Evolutionary conservation across 176 grass and related monocot genomes (phyloP), one percentile per base, ranked within the genome.

Genomic region (Bonia amplexicaulis): DNA sequence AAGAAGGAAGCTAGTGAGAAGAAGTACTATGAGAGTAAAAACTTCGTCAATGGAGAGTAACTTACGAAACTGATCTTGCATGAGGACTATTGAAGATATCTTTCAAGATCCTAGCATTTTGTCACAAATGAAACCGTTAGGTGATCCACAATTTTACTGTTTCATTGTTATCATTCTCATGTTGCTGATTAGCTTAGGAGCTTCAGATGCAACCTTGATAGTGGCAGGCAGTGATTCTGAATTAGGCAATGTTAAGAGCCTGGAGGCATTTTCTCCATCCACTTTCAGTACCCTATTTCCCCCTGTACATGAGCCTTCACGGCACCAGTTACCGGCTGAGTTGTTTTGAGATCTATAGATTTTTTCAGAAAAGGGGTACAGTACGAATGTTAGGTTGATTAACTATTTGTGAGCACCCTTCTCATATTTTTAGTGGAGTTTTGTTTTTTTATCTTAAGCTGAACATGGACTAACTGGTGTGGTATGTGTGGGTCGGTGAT

Each of bases 1-100:
- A 98, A 95, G 91, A 99, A 96, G 78, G 96, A 99, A 99, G 96
- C 96, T 35, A 96, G 93, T 65, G 96, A 99, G 90, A 94, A 88
- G 93, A 99, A 86, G 83, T 99, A 96, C 58, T 99, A 99, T 0
- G 92, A 96, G 48, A 71, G 88, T 85, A 99, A 96, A 93, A 86
- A 45, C 66, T 99, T 89, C 39, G 84, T 94, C 13, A 87, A 89
- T 81, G 97, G 88, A 51, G 97, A 91, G 51, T 99, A 81, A 90
- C 51, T 25, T 68, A 15, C 16, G 65, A 75, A 16, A 16, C 53
- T 41, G 16, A 48, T 52, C 47, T 77, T 90, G 13, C 6, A 29
- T 60, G 59, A 82, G 54, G 42, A 85, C 29, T 79, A 42, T 52
- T 88, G 66, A 20, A 45, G 6, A 57, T 49, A 68, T 79, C 48